These are phyloP conservation scores for Eremochloa ophiuroides DNA, from an alignment of 176 grass and related monocot genomes.

Conservation along the genomic window DNA sequence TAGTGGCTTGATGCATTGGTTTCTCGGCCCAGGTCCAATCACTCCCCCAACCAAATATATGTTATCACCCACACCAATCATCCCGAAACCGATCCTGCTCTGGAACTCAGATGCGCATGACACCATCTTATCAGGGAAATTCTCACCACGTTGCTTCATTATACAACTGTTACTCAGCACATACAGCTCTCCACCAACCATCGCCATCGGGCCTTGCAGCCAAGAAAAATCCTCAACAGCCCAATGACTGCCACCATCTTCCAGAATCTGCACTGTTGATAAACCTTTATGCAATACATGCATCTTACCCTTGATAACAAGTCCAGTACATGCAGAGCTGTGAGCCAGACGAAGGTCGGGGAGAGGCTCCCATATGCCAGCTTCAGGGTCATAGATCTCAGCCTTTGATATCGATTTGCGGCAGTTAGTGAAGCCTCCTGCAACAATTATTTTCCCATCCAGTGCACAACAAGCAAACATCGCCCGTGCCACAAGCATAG, in stretches of 20 bases:
- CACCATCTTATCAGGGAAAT: conserved; percentile 76
- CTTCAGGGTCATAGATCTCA: conserved; percentile 85
- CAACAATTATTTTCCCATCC: conserved; percentile 86
- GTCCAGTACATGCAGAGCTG: conserved; percentile 87
- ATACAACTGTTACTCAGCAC: conserved; percentile 94
- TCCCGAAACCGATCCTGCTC: conserved; percentile 88
- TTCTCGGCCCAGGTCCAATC: conserved; percentile 86
- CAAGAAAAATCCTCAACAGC: conserved; percentile 79
- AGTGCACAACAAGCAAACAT: conserved; percentile 97
- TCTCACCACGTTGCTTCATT: conserved; percentile 70
- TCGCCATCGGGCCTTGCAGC: conserved; percentile 90
- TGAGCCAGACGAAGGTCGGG: conserved; percentile 77
- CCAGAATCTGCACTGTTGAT: conserved; percentile 83
- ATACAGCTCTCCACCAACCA: conserved; percentile 73
- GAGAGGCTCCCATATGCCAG: conserved; percentile 74
- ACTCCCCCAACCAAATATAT: conserved; percentile 92
- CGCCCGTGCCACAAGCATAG: conserved; percentile 77
- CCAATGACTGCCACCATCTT: conserved; percentile 64
- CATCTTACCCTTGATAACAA: conserved; percentile 81
- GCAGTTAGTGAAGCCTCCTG: conserved; percentile 94
- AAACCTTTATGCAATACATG: conserved; percentile 92
- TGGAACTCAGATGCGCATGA: conserved; percentile 85
- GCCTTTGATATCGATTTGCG: conserved; percentile 76
- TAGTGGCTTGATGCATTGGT: conserved; percentile 88
- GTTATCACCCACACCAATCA: conserved; percentile 69